Evolutionary conservation across 2,329 filamentous ascomycete species (phyloP), one percentile per base, ranked within the genome.

Genomic region (Ophiocordyceps unilateralis): DNA sequence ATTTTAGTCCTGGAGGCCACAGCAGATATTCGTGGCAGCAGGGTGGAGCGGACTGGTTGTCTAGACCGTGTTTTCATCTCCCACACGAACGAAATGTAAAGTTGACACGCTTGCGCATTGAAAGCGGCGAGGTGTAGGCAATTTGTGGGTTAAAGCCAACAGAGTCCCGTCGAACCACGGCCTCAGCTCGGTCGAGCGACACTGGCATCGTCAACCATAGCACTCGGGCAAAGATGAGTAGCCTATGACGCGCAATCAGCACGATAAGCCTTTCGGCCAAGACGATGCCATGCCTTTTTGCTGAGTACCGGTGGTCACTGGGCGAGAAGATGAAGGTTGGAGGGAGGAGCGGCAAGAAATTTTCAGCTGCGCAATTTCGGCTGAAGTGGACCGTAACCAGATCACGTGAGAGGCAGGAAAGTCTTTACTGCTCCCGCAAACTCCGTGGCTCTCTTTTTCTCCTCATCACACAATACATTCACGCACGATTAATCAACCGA

Each of bases 1-100:
- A 65, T 68, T 68, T 68, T 77, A 78, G 74, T 78, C 74, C 74
- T 66, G n/a, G 67, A 65, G 67, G 62, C 61, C 70, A 70, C 69
- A 76, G 66, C 60, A 42, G 30, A 45, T 50, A 46, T 70, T 67
- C 63, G 69, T 72, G 66, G 62, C 65, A 69, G 63, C 72, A 74
- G 74, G 74, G 74, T 77, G 74, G 74, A 78, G 68, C 64, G 69
- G 72, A 74, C 72, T 57, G 74, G 74, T 71, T 77, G 74, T 78
- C 74, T 76, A 76, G 73, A 71, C 74, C 73, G 59, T 68, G 59
- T 76, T 69, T 53, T 67, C 76, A 70, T 77, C 69, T 73, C 74
- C 76, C 72, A 58, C 72, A 69, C 70, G 71, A 76, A 66, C 63
- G 63, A 67, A 64, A 58, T 61, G 61, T 58, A 56, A 71, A 72